A percentile compares a stretch with the other conserved stretches of the same genome.
These are phyloP conservation scores for Pythium phragmitis DNA, from an alignment of 352 stramenopile genomes.

Conservation along the genomic window DNA sequence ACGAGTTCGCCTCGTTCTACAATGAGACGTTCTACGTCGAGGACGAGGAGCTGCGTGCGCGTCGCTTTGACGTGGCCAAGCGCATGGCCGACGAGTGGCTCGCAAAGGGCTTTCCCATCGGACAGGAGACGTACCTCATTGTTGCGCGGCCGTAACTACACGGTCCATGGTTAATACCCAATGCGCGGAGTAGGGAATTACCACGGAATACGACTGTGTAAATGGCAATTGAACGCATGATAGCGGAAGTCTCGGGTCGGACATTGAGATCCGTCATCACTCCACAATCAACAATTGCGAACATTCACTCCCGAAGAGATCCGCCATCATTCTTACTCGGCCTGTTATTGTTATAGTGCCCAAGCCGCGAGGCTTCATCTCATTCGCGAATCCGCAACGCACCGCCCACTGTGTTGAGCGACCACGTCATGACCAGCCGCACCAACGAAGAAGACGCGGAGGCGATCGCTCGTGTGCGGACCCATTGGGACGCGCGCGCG, in stretches of 20 bases:
- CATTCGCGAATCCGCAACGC: neutral
- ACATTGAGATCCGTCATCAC: too few relatives aligned
- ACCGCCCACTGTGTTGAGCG: neutral
- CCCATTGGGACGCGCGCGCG: conserved; percentile 39
- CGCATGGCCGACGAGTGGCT: conserved; percentile 52
- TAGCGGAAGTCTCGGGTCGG: too few relatives aligned
- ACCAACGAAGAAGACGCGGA: neutral
- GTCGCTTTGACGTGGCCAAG: conserved; percentile 19
- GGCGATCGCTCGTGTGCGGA: conserved; percentile 17
- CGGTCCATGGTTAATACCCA: too few relatives aligned
- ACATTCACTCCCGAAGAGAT: neutral
- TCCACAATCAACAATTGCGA: neutral
- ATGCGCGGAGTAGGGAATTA: too few relatives aligned
- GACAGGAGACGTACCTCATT: conserved; percentile 38
- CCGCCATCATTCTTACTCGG: neutral
- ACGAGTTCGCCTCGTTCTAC: conserved; percentile 42
- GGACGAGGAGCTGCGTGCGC: conserved; percentile 22
- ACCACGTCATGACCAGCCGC: neutral
- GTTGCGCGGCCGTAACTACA: conserved; percentile 23
- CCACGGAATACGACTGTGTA: too few relatives aligned
- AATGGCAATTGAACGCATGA: too few relatives aligned
- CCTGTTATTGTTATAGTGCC: too few relatives aligned
- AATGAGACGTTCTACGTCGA: conserved; percentile 20
- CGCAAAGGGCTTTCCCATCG: conserved; percentile 45
- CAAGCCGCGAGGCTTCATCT: too few relatives aligned